Percentiles rank a stretch among this genome's conserved stretches.
These are phyloP conservation scores for Ophiorrhiza pumila DNA, from an alignment of 257 asterid species.

Conservation along the genomic window DNA sequence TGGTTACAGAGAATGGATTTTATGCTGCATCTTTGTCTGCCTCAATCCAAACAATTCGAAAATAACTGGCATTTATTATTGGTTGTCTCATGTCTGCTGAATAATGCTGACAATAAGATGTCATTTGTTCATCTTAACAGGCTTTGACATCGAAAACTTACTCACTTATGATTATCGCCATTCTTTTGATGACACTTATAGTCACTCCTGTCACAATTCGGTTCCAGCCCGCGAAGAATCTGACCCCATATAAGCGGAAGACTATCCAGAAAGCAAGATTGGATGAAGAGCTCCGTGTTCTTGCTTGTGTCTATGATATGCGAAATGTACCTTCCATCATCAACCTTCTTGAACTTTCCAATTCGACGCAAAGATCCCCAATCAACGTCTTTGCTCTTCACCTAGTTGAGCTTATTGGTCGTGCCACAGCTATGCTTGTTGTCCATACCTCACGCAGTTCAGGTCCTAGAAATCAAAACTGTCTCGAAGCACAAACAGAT, in stretches of 20 bases:
- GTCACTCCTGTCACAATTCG: conserved; percentile 53
- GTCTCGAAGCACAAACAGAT: conserved; percentile 59
- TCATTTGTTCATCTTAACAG: conserved; percentile 32
- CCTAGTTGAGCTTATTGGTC: conserved; percentile 78
- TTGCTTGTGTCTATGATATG: conserved; percentile 63
- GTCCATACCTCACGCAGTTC: conserved; percentile 56
- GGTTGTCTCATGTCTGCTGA: not conserved
- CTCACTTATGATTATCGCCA: conserved; percentile 62
- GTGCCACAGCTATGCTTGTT: conserved; percentile 67
- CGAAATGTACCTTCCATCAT: conserved; percentile 56
- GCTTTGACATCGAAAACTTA: conserved; percentile 50
- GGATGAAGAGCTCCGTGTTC: conserved; percentile 68
- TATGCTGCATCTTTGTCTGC: not conserved
- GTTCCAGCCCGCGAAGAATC: conserved; percentile 40
- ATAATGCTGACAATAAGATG: not conserved
- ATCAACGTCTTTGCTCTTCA: conserved; percentile 65
- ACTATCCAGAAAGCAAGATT: conserved; percentile 62
- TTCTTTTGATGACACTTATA: conserved; percentile 57
- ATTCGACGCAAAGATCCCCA: conserved; percentile 47
- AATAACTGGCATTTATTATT: not conserved
- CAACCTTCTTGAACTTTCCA: conserved; percentile 66
- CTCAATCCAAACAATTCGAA: not conserved
- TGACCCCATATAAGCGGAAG: conserved; percentile 60
- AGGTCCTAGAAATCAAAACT: conserved; percentile 52
- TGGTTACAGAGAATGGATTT: too few relatives aligned